Evolutionary conservation across 495 filamentous ascomycete species (phyloP).

Genomic region (Penicillium daleae): DNA sequence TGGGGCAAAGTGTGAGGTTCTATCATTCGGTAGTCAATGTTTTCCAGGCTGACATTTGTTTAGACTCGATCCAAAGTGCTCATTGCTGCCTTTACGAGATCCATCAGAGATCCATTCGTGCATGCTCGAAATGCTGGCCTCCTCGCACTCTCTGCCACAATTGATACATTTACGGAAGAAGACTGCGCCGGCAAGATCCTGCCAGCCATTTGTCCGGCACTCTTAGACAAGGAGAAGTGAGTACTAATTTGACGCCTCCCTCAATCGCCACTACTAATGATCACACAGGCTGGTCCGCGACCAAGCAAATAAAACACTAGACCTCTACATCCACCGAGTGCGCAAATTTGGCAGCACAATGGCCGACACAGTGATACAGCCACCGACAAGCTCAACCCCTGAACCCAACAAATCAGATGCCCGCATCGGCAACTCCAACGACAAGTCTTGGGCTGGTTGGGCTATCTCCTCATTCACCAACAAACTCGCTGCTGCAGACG

Average conservation of each 20-base stretch:
- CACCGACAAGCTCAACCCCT: constrained; percentile 37
- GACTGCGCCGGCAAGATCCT: constrained; percentile 85
- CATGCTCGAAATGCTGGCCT: constrained; percentile 90
- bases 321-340: constrained; percentile 83
- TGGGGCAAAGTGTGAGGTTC: constrained; percentile 66
- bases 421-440: constrained; percentile 76
- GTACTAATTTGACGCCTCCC: constrained; percentile 9
- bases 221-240: constrained; percentile 87
- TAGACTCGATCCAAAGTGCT: constrained; percentile 84
- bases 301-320: constrained; percentile 88
- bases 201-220: constrained; percentile 77
- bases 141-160: constrained; percentile 80
- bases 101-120: constrained; percentile 89
- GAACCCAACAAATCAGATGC: constrained; percentile 49
- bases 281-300: constrained; percentile 70
- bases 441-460: constrained; percentile 90
- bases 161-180: constrained; percentile 84
- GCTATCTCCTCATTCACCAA: constrained; percentile 99
- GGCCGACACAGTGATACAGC: constrained; percentile 75
- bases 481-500: constrained; percentile 79
- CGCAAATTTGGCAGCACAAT: constrained; percentile 75
- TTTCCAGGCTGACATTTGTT: constrained; percentile 25
- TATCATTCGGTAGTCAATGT: neutral
- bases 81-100: constrained; percentile 84
- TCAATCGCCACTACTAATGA: neutral